These are phyloP conservation scores for Batrachochytrium dendrobatidis DNA, from an alignment of 371 early-diverging fungal species.

Conservation along the genomic window DNA sequence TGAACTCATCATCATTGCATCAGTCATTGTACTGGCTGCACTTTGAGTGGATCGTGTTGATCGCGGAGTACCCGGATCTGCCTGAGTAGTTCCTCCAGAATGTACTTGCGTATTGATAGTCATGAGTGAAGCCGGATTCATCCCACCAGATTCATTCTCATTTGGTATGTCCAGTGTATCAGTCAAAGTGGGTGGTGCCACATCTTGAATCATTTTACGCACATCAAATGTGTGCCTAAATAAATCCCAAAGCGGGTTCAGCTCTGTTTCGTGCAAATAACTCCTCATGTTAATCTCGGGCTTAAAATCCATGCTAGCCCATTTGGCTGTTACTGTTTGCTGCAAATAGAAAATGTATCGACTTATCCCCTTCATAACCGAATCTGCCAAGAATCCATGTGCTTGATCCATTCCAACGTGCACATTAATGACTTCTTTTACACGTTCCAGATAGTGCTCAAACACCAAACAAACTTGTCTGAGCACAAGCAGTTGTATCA, in stretches of 20 bases:
- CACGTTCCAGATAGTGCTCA: constrained; percentile 28
- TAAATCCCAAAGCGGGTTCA: constrained; percentile 25
- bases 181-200: too few species aligned
- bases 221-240: not conserved
- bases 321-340: not conserved
- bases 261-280: constrained; percentile 14
- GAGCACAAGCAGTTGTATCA: constrained; percentile 22
- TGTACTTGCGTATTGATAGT: too few species aligned
- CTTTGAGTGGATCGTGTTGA: too few species aligned
- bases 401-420: constrained; percentile 15
- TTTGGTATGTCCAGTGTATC: too few species aligned
- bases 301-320: constrained; percentile 7
- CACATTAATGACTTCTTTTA: constrained; percentile 21
- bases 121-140: too few species aligned
- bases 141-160: too few species aligned
- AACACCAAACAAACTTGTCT: constrained; percentile 33
- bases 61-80: too few species aligned
- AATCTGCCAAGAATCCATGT: constrained; percentile 25
- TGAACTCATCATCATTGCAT: too few species aligned
- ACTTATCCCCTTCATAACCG: constrained; percentile 19
- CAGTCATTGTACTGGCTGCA: too few species aligned
- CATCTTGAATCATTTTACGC: not conserved
- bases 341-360: constrained; percentile 17
- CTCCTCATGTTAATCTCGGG: constrained; percentile 20
- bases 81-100: too few species aligned